Conservation (phyloP, 2,329 filamentous ascomycete species). For the Cercospora nicotianae region DNA sequence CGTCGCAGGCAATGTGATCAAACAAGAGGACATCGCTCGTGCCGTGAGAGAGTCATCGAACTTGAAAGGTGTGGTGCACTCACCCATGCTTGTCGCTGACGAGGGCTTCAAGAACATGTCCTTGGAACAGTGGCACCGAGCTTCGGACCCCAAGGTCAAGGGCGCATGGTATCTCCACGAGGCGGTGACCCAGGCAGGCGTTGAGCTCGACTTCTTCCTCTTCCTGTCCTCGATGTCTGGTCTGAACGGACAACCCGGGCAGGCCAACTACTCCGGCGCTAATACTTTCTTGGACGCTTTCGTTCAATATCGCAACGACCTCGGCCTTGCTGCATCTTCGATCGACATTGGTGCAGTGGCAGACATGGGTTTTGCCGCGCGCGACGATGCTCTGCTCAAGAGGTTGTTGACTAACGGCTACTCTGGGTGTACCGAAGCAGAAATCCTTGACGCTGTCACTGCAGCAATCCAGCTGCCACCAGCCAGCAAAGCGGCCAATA, state of each 20-base stretch:
- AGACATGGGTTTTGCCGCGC: not conserved
- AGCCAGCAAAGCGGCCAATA: not conserved
- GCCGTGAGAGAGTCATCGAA: not conserved
- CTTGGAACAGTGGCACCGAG: slow-evolving; percentile 7
- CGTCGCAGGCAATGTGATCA: not conserved
- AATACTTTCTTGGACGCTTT: not conserved
- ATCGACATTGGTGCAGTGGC: not conserved
- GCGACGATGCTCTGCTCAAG: not conserved
- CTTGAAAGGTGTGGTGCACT: slow-evolving; percentile 15
- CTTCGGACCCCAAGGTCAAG: slow-evolving; percentile 12
- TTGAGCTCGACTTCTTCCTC: not conserved
- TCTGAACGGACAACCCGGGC: not conserved
- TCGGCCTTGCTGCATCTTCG: not conserved
- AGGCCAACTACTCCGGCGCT: not conserved
- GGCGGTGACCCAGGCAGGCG: not conserved
- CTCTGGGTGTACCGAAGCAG: not conserved
- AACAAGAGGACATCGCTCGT: not conserved
- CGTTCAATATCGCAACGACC: not conserved
- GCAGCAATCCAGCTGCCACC: not conserved
- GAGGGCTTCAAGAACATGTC: slow-evolving; percentile 13
- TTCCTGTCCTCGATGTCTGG: not conserved
- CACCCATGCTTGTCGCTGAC: slow-evolving; percentile 18
- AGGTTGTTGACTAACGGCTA: not conserved
- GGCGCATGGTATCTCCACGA: not conserved
- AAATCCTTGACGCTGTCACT: slow-evolving; percentile 4